Evolutionary conservation across 225 moss, liverwort and hornwort species (phyloP), one percentile per base, ranked within the genome.

Genomic region (Sphagnum contortum): DNA sequence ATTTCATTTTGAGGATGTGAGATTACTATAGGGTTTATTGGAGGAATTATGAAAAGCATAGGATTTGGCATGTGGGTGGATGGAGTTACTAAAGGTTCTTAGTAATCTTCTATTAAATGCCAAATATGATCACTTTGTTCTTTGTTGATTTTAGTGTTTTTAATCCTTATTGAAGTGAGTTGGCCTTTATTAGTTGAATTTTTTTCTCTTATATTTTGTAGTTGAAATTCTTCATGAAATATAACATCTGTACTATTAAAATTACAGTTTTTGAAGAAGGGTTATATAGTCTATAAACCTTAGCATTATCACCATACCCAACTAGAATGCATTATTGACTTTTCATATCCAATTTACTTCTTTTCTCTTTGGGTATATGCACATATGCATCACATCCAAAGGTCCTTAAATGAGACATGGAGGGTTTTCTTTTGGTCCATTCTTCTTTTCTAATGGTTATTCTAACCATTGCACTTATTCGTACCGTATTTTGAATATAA

Each of bases 381-480:
- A 44, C 44, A 61, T 61, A 61, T 9, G 6, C 60, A 61, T 61
- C 60, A 29, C 60, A 61, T 9, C 60, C 60, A 47, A 61, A 61
- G 9, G 14, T 61, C 3, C 60, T 9, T 3, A 61, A 61, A 47
- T 61, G 60, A 9, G 60, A 44, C 11, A 61, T 44, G 13, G 60
- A 61, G 60, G 60, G 60, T 47, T 61, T 61, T 47, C 9, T 61
- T 4, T 4, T 4, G 3, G 60, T 9, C 60, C 60, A 61, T 3
- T 8, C 29, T 47, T 61, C 60, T 8, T 5, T 9, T 47, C 2
- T 3, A 44, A 13, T 61, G 52, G 9, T 52, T 5, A 52, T 52
- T 5, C 52, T 52, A 9, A 5, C 52, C 52, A 52, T 5, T 5
- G 2, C 52, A 6, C 52, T 52, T 5, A 2, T 52, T 5, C 1